These are phyloP conservation scores for Tephrocybe sp. DNA, from an alignment of 768 basidiomycete species.

Conservation along the genomic window DNA sequence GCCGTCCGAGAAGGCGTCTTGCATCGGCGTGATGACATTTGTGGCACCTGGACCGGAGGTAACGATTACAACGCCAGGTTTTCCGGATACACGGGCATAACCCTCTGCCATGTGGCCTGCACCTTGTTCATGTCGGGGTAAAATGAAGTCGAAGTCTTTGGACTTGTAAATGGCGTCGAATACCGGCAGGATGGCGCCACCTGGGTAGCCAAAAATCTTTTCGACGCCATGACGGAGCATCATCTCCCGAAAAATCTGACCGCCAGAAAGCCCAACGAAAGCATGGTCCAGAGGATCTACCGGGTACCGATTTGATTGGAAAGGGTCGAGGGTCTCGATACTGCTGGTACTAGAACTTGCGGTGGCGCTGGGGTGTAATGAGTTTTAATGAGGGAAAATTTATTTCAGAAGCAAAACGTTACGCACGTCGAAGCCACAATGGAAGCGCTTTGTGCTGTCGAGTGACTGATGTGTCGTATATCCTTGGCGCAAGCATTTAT, in stretches of 20 bases:
- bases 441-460: no score
- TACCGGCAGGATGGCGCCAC: slow-evolving; percentile 98
- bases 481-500: no score
- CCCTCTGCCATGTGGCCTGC: slow-evolving; percentile 99
- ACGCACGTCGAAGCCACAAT: no score
- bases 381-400: no score
- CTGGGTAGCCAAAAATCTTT: slow-evolving; percentile 97
- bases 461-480: no score
- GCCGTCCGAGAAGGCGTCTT: slow-evolving; percentile 94
- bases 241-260: slow-evolving; percentile 99
- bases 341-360: no score
- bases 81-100: slow-evolving; percentile 95
- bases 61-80: slow-evolving; percentile 96
- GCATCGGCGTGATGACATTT: slow-evolving; percentile 97
- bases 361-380: no score
- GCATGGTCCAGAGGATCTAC: slow-evolving; percentile 76
- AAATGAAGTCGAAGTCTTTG: slow-evolving; percentile 89
- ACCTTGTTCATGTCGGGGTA: slow-evolving; percentile 97
- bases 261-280: slow-evolving; percentile 95
- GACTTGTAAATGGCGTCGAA: slow-evolving; percentile 99
- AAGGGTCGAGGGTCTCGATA: no score
- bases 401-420: no score
- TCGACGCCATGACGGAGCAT: slow-evolving; percentile 96
- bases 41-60: slow-evolving; percentile 98
- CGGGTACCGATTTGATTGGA: no score